A percentile compares a stretch with the other conserved stretches of the same genome.
These are phyloP conservation scores for Claviceps paspali DNA, from an alignment of 2,329 filamentous ascomycete genomes.

Conservation along the genomic window DNA sequence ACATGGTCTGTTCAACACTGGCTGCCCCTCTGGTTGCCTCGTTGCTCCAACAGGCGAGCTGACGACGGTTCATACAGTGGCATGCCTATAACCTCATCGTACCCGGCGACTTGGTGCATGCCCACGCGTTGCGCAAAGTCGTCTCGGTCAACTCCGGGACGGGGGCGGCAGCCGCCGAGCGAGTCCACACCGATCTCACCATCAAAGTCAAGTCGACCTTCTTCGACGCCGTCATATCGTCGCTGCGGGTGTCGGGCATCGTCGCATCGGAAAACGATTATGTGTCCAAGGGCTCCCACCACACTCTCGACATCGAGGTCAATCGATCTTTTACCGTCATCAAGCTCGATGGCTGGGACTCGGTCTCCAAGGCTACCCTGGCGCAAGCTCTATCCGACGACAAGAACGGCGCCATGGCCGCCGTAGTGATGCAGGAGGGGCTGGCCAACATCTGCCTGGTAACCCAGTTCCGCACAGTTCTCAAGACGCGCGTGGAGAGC, in stretches of 20 bases:
- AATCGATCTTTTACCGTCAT: constrained; percentile 77
- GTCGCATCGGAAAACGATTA: constrained; percentile 37
- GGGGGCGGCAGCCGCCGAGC: constrained; percentile 31
- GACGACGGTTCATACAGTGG: constrained; percentile 25
- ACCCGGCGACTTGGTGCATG: constrained; percentile 35
- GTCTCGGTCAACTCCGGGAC: constrained; percentile 31
- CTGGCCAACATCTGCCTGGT: constrained; percentile 71
- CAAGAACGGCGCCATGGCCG: constrained; percentile 68
- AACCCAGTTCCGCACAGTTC: constrained; percentile 62
- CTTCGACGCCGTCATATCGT: constrained; percentile 40
- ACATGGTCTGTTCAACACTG: constrained; percentile 23
- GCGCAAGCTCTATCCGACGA: constrained; percentile 65
- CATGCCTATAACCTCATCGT: constrained; percentile 47
- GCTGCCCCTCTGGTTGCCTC: constrained; percentile 1
- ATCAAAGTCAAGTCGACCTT: constrained; percentile 41
- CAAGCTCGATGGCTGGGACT: constrained; percentile 80
- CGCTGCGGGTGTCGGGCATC: constrained; percentile 40
- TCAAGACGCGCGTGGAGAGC: constrained; percentile 48
- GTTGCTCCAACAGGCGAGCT: constrained; percentile 3
- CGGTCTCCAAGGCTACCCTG: constrained; percentile 64
- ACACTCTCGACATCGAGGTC: constrained; percentile 66
- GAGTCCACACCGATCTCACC: constrained; percentile 42
- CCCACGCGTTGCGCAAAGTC: constrained; percentile 41
- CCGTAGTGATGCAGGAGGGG: constrained; percentile 87
- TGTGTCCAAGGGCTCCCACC: constrained; percentile 38